Percentiles rank a stretch among this genome's conserved stretches.
phyloP scores from a whole-genome alignment of 2,329 filamentous ascomycete species.

The Aspergillus melleus region DNA sequence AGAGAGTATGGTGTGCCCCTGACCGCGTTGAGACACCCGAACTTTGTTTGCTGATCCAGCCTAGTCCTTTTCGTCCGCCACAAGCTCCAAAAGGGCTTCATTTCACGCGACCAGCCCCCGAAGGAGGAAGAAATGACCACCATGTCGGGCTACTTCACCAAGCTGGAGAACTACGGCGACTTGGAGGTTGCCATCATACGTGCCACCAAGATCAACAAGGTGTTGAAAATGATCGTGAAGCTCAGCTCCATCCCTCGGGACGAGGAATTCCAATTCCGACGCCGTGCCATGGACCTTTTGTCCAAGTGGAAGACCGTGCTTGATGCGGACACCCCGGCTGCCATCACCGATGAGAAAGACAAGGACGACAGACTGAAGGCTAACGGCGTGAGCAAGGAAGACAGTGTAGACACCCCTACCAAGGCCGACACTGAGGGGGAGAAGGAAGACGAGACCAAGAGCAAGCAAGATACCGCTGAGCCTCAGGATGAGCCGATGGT shows the following conservation, averaged over 20 bases:
- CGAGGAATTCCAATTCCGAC: slow-evolving; percentile 85
- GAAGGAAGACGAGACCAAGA: slow-evolving; percentile 35
- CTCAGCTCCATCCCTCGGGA: slow-evolving; percentile 82
- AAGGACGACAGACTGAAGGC: slow-evolving; percentile 47
- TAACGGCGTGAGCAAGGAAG: slow-evolving; percentile 44
- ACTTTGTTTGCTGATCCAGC: slow-evolving; percentile 16
- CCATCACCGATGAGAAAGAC: slow-evolving; percentile 35
- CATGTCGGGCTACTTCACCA: slow-evolving; percentile 53
- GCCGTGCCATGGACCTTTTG: slow-evolving; percentile 75
- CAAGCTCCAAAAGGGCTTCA: slow-evolving; percentile 89
- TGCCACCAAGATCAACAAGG: slow-evolving; percentile 96
- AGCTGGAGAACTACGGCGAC: slow-evolving; percentile 77
- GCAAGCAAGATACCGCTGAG: slow-evolving; percentile 36
- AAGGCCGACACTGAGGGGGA: slow-evolving; percentile 34
- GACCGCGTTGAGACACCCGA: neutral
- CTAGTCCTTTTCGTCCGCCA: slow-evolving; percentile 88
- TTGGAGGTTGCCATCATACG: slow-evolving; percentile 88
- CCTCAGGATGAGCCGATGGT: slow-evolving; percentile 37
- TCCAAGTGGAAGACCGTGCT: slow-evolving; percentile 86
- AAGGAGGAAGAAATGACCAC: slow-evolving; percentile 65
- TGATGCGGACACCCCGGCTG: slow-evolving; percentile 55
- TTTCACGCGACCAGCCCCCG: slow-evolving; percentile 80
- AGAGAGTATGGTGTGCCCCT: slow-evolving; percentile 43
- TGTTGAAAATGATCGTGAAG: slow-evolving; percentile 91
- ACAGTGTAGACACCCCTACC: slow-evolving; percentile 31